phyloP scores from a whole-genome alignment of 148 eudicot species.

The Vaccinium macrocarpon region DNA sequence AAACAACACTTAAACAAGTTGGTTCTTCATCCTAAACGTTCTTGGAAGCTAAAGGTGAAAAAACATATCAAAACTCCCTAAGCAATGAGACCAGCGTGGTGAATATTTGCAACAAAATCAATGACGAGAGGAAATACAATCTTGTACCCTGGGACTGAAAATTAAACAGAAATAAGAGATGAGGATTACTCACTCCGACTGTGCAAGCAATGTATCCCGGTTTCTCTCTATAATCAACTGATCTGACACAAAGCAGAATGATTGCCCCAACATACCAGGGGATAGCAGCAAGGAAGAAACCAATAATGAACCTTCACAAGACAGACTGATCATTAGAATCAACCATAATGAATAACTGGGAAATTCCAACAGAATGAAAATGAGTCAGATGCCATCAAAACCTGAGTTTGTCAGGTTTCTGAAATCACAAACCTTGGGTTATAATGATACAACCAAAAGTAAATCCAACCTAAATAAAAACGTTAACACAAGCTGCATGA shows the following conservation, averaged over 20 bases:
- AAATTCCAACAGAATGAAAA: neutral
- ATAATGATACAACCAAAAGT: neutral
- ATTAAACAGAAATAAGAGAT: slow-evolving; percentile 15
- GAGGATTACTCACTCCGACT: slow-evolving; percentile 57
- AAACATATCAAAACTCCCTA: neutral
- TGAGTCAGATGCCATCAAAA: neutral
- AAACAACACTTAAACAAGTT: neutral
- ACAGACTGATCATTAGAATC: slow-evolving; percentile 13
- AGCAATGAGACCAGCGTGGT: neutral
- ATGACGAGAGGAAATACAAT: neutral
- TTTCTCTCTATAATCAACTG: slow-evolving; percentile 73
- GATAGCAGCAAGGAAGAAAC: slow-evolving; percentile 82
- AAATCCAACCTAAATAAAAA: neutral
- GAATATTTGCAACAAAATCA: neutral
- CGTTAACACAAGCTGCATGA: neutral
- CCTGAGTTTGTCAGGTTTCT: neutral
- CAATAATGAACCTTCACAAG: slow-evolving; percentile 79
- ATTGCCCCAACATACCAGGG: slow-evolving; percentile 88
- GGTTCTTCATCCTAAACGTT: neutral
- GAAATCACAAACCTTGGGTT: neutral
- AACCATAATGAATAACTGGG: neutral
- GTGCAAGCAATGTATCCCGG: slow-evolving; percentile 82
- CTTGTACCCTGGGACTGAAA: neutral
- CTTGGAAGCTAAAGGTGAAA: neutral
- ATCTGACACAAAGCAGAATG: slow-evolving; percentile 55